phyloP scores from a whole-genome alignment of 1,284 basidiomycete genomes.

The Neolentinus lepideus region DNA sequence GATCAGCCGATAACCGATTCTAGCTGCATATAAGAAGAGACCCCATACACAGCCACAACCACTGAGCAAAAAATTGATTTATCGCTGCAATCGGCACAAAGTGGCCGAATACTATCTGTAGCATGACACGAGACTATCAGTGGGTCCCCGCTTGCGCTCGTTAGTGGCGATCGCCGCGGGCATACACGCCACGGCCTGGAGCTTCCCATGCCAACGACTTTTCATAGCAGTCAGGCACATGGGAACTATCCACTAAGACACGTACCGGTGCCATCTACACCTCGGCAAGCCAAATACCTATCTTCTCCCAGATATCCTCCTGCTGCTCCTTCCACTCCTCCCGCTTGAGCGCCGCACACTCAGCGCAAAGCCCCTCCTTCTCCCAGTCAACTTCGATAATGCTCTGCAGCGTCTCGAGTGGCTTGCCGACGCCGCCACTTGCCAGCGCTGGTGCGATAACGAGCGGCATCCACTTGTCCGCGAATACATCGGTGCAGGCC shows the following conservation, averaged over 20 bases:
- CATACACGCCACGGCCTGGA: neutral
- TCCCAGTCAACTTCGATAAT: slow-evolving; percentile 55
- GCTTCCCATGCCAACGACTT: neutral
- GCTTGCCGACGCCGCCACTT: slow-evolving; percentile 51
- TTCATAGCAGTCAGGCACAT: neutral
- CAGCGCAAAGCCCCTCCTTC: slow-evolving; percentile 44
- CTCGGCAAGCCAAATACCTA: slow-evolving; percentile 47
- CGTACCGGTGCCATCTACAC: neutral
- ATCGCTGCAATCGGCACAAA: neutral
- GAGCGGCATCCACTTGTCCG: slow-evolving; percentile 59
- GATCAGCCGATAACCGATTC: too few species aligned
- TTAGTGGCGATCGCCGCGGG: neutral
- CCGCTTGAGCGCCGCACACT: slow-evolving; percentile 50
- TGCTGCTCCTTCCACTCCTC: slow-evolving; percentile 64
- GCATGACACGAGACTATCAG: neutral
- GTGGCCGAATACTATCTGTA: neutral
- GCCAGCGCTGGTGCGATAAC: slow-evolving; percentile 58
- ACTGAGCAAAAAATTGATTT: neutral
- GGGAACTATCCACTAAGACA: neutral
- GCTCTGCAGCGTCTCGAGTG: slow-evolving; percentile 56
- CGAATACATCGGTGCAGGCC: slow-evolving; percentile 63
- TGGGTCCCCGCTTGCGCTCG: neutral
- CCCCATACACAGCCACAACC: too few species aligned
- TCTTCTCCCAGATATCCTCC: slow-evolving; percentile 45
- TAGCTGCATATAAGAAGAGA: too few species aligned